phyloP scores from a whole-genome alignment of 2,329 filamentous ascomycete genomes.

The Fusarium longipes region DNA sequence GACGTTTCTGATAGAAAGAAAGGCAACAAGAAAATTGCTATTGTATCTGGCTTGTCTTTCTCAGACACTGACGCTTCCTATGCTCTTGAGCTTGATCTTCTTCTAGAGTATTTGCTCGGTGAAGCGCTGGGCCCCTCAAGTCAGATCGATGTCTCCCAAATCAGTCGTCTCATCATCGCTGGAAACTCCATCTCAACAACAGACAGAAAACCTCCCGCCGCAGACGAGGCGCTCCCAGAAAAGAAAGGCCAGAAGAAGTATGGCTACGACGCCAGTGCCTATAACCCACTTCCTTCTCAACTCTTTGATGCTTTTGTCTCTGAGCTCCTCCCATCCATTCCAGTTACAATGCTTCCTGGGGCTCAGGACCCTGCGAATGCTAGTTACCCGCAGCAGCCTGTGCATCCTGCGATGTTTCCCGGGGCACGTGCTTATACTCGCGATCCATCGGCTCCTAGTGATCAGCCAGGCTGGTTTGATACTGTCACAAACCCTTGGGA shows the following conservation, averaged over 20 bases:
- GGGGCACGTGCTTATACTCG: slow-evolving; percentile 75
- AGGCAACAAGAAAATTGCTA: slow-evolving; percentile 75
- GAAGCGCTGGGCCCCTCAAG: slow-evolving; percentile 73
- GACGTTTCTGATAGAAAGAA: slow-evolving; percentile 51
- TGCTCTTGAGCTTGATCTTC: slow-evolving; percentile 77
- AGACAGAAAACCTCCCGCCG: slow-evolving; percentile 49
- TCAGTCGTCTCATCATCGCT: slow-evolving; percentile 88
- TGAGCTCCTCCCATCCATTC: slow-evolving; percentile 83
- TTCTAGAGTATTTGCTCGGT: slow-evolving; percentile 89
- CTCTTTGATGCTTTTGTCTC: slow-evolving; percentile 86
- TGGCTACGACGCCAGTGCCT: slow-evolving; percentile 89
- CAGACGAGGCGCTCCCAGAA: slow-evolving; percentile 54
- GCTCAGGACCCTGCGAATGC: slow-evolving; percentile 87
- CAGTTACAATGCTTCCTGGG: slow-evolving; percentile 89
- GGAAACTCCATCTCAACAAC: slow-evolving; percentile 88
- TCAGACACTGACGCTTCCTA: slow-evolving; percentile 79
- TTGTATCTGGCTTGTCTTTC: slow-evolving; percentile 89
- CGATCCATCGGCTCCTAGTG: slow-evolving; percentile 52
- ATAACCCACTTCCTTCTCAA: slow-evolving; percentile 86
- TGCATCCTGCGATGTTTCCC: slow-evolving; percentile 93
- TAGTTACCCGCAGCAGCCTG: slow-evolving; percentile 89
- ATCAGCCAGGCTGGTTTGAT: slow-evolving; percentile 80
- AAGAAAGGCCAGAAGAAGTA: slow-evolving; percentile 79
- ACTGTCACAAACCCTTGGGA: slow-evolving; percentile 94
- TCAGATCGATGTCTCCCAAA: slow-evolving; percentile 71